phyloP scores from a whole-genome alignment of 108 stramenopile species.

The Chaetoceros muelleri region DNA sequence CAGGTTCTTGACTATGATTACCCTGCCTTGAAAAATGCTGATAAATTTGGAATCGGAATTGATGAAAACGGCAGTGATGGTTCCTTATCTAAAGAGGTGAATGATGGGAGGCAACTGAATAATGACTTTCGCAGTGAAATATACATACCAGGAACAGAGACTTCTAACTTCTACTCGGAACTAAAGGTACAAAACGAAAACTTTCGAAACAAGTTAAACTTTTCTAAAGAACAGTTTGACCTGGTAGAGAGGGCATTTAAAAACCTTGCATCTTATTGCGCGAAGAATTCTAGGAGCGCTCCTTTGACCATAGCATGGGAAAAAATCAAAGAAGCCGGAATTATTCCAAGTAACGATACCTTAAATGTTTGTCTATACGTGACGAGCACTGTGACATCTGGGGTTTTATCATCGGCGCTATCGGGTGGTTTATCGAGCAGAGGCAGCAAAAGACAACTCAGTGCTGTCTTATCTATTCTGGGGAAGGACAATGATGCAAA shows the following conservation, averaged over 20 bases:
- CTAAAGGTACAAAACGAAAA: not conserved
- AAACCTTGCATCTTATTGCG: constrained; percentile 46
- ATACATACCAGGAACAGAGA: constrained; percentile 9
- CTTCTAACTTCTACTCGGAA: not conserved
- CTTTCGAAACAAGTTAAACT: not conserved
- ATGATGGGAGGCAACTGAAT: constrained; percentile 8
- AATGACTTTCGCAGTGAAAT: constrained; percentile 15
- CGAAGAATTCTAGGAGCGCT: constrained; percentile 24
- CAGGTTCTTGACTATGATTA: constrained; percentile 7
- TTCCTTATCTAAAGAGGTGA: constrained; percentile 1
- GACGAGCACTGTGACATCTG: constrained; percentile 15
- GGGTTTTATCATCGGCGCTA: not conserved
- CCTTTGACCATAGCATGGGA: constrained; percentile 59
- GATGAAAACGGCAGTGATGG: not conserved
- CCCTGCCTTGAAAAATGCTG: constrained; percentile 11
- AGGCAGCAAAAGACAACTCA: not conserved
- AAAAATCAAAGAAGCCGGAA: constrained; percentile 54
- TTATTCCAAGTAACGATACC: constrained; percentile 24
- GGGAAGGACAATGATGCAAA: not conserved
- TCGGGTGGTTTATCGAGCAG: not conserved
- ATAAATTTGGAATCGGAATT: not conserved
- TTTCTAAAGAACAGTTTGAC: constrained; percentile 5
- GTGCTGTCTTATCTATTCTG: not conserved
- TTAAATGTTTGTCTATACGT: constrained; percentile 59
- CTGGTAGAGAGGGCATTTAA: constrained; percentile 6